Percentiles rank a stretch among this genome's conserved stretches.
phyloP scores from a whole-genome alignment of 441 rosid genomes.

The Capsella rubella region DNA sequence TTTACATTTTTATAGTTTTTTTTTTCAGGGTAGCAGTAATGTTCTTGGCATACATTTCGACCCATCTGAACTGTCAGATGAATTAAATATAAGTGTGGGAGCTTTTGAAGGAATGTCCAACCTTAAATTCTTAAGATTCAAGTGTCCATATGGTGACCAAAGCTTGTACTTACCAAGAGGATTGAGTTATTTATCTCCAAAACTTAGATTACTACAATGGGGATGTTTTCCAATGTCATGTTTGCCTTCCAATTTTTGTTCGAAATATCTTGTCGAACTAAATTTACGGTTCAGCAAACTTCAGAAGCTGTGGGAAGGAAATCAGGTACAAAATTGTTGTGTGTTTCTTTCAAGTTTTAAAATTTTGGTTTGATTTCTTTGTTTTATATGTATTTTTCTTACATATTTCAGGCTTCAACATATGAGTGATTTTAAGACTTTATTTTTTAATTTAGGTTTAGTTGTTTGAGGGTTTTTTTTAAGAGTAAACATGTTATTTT shows the following conservation, averaged over 20 bases:
- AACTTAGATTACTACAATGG: constrained; percentile 1
- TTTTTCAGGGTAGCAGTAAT: background rate
- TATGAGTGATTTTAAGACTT: background rate
- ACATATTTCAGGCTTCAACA: background rate
- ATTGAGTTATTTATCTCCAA: background rate
- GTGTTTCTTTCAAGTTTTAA: background rate
- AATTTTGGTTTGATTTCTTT: no score
- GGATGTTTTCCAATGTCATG: background rate
- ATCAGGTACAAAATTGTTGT: background rate
- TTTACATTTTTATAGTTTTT: rapidly evolving
- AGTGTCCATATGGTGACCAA: background rate
- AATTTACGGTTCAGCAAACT: background rate
- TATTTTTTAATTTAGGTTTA: background rate
- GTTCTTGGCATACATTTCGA: background rate
- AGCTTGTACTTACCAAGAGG: background rate
- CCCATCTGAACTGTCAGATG: background rate
- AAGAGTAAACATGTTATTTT: background rate
- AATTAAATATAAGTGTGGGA: background rate
- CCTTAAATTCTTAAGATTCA: background rate
- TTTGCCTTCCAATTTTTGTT: background rate
- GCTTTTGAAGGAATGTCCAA: background rate
- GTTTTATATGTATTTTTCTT: no score
- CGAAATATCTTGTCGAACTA: background rate
- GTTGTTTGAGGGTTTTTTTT: background rate
- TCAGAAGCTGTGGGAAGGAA: background rate